phyloP scores from a whole-genome alignment of 805 yeast species.

The Yamadazyma laniorum region DNA sequence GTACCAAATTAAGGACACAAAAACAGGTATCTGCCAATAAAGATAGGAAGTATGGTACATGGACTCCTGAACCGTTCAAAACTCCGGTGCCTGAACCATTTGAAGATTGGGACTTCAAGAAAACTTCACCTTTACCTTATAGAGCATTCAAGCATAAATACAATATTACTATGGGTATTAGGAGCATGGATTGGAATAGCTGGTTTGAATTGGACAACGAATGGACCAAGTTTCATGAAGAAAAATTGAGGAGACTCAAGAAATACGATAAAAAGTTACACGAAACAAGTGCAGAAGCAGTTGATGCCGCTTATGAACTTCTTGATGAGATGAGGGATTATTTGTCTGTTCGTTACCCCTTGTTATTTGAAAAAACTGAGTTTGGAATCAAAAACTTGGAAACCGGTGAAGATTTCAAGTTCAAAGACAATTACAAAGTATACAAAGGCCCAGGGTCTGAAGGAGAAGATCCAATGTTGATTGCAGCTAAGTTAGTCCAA shows the following conservation, averaged over 20 bases:
- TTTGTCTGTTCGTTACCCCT: slow-evolving; percentile 59
- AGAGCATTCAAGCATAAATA: slow-evolving; percentile 67
- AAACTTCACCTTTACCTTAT: slow-evolving; percentile 58
- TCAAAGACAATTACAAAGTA: slow-evolving; percentile 21
- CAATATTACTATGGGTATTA: slow-evolving; percentile 66
- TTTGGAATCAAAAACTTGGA: slow-evolving; percentile 49
- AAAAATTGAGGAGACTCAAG: slow-evolving; percentile 49
- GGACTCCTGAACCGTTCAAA: slow-evolving; percentile 53
- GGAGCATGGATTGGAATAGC: slow-evolving; percentile 56
- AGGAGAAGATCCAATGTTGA: slow-evolving; percentile 51
- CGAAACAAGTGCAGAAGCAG: slow-evolving; percentile 51
- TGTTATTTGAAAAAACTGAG: slow-evolving; percentile 44
- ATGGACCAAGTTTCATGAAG: slow-evolving; percentile 55
- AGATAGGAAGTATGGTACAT: slow-evolving; percentile 45
- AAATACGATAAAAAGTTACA: slow-evolving; percentile 47
- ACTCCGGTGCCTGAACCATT: slow-evolving; percentile 51
- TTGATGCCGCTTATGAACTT: slow-evolving; percentile 54
- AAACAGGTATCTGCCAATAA: slow-evolving; percentile 6
- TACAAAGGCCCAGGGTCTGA: slow-evolving; percentile 25
- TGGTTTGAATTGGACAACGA: slow-evolving; percentile 73
- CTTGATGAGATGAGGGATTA: slow-evolving; percentile 51
- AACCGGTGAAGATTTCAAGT: slow-evolving; percentile 51
- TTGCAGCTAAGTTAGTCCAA: slow-evolving; percentile 57
- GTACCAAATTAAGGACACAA: not conserved
- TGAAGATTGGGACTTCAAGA: slow-evolving; percentile 47